These are phyloP conservation scores for Clarireedia sp. DNA, from an alignment of 2,329 filamentous ascomycete genomes.

Conservation along the genomic window DNA sequence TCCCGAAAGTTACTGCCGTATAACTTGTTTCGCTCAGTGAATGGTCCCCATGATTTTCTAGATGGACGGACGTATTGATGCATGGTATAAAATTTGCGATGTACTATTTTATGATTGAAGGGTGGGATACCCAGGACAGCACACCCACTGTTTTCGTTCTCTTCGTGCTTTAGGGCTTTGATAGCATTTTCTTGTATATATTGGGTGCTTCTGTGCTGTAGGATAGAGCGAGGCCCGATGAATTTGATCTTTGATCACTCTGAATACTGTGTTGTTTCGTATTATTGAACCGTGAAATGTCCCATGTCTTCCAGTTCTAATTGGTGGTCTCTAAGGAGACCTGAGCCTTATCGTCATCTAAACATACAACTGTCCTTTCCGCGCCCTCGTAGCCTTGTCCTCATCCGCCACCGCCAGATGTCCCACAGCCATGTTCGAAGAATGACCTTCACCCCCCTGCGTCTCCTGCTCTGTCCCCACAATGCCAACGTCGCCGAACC, in stretches of 20 bases:
- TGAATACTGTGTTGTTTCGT: not conserved
- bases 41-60: not conserved
- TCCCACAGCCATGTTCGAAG: too few species aligned
- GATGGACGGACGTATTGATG: not conserved
- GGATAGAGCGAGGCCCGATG: not conserved
- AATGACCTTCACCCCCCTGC: too few species aligned
- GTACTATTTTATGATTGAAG: too few species aligned
- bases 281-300: not conserved
- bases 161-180: constrained; percentile 1
- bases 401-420: too few species aligned
- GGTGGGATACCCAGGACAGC: not conserved
- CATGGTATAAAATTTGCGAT: not conserved
- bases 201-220: not conserved
- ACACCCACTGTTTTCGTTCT: not conserved
- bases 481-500: too few species aligned
- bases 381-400: too few species aligned
- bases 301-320: not conserved
- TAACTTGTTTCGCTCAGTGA: not conserved
- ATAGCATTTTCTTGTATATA: not conserved
- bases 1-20: not conserved
- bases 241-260: not conserved
- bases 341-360: too few species aligned
- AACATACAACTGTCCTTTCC: too few species aligned
- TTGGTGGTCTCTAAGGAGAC: too few species aligned
- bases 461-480: too few species aligned